phyloP scores from a whole-genome alignment of 768 basidiomycete species.

The Calocybe cyanea region DNA sequence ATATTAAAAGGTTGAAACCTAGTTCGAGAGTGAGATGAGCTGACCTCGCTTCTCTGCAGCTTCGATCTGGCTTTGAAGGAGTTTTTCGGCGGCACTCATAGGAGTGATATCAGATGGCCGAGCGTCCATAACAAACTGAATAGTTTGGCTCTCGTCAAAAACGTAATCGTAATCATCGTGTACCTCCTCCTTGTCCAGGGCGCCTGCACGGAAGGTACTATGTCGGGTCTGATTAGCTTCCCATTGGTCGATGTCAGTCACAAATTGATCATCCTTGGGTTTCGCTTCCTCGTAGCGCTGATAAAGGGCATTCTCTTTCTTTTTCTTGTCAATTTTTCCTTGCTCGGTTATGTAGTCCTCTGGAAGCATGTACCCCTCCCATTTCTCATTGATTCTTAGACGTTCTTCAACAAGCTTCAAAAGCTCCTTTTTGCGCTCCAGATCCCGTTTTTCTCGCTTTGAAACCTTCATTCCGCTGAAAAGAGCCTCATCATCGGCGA shows the following conservation, averaged over 20 bases:
- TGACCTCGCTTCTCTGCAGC: slow-evolving; percentile 87
- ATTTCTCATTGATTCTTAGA: slow-evolving; percentile 90
- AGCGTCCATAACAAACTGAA: slow-evolving; percentile 88
- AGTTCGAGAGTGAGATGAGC: slow-evolving; percentile 19
- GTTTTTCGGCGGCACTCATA: slow-evolving; percentile 81
- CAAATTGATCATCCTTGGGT: slow-evolving; percentile 89
- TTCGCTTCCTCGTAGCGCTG: slow-evolving; percentile 93
- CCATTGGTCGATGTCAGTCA: slow-evolving; percentile 98
- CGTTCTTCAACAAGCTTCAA: slow-evolving; percentile 91
- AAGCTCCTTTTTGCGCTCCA: slow-evolving; percentile 90
- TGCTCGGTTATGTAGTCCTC: slow-evolving; percentile 99
- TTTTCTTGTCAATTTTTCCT: slow-evolving; percentile 97
- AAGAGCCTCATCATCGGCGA: slow-evolving; percentile 89
- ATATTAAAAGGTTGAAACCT: slow-evolving; percentile 1
- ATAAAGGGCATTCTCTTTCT: slow-evolving; percentile 89
- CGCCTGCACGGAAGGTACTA: slow-evolving; percentile 87
- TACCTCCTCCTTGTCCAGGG: slow-evolving; percentile 81
- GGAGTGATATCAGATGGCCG: slow-evolving; percentile 57
- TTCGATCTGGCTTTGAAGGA: slow-evolving; percentile 84
- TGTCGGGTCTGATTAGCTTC: slow-evolving; percentile 88
- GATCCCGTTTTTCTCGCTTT: slow-evolving; percentile 73
- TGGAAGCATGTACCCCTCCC: slow-evolving; percentile 93
- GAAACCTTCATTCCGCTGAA: slow-evolving; percentile 91
- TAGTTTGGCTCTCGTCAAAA: slow-evolving; percentile 96
- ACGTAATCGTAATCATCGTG: slow-evolving; percentile 94